Conservation (phyloP, 345 rosid species). For the Aegle marmelos region DNA sequence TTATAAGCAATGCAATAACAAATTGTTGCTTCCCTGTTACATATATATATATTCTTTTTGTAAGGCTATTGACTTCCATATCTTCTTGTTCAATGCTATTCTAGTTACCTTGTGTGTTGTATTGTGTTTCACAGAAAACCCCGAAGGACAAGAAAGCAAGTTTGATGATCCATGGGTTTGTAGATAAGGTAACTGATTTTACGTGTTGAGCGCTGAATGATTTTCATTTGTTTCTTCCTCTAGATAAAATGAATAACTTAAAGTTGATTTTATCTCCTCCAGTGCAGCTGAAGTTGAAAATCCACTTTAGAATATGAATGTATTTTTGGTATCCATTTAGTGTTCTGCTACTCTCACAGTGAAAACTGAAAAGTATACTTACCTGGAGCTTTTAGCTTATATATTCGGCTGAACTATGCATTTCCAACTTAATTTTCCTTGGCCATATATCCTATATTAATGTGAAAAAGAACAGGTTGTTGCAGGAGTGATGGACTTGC, state of each 20-base stretch:
- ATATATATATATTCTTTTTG: background rate
- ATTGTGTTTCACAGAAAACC: conserved; percentile 60
- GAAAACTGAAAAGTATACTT: background rate
- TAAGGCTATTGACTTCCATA: background rate
- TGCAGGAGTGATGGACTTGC: conserved; percentile 75
- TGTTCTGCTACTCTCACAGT: background rate
- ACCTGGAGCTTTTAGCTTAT: background rate
- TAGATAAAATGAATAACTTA: background rate
- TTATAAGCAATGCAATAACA: background rate
- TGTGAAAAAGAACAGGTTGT: conserved; percentile 56
- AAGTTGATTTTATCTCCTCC: background rate
- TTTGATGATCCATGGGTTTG: conserved; percentile 87
- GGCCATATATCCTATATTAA: conserved; percentile 13
- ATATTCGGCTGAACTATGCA: background rate
- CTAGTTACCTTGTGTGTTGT: conserved; percentile 5
- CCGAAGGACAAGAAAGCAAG: conserved; percentile 96
- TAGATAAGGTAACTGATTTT: conserved; percentile 63
- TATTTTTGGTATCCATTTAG: background rate
- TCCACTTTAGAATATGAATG: background rate
- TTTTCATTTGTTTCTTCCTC: background rate
- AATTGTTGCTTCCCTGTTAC: background rate
- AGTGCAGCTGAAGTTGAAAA: background rate
- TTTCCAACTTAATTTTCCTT: background rate
- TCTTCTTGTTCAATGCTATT: background rate
- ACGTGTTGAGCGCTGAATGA: background rate